phyloP scores from a whole-genome alignment of 2,329 filamentous ascomycete genomes.

The Herpotrichia juniperi region DNA sequence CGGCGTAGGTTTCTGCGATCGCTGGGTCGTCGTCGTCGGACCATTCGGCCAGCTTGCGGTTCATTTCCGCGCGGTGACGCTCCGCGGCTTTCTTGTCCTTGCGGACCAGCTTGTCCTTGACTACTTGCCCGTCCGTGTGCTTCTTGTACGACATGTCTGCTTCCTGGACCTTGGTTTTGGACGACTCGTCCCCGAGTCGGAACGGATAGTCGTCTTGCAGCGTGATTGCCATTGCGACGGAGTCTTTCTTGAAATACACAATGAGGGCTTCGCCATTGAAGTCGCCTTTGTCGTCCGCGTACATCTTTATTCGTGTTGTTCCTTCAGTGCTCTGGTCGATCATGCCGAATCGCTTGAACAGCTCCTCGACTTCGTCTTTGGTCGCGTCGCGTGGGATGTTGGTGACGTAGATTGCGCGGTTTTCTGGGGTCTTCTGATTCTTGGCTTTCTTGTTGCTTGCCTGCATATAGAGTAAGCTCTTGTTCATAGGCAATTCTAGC shows the following conservation, averaged over 20 bases:
- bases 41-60: conserved; percentile 64
- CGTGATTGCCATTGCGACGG: conserved; percentile 83
- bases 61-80: conserved; percentile 86
- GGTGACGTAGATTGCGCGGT: conserved; percentile 92
- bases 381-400: conserved; percentile 82
- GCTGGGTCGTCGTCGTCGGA: conserved; percentile 74
- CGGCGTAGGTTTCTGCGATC: conserved; percentile 44
- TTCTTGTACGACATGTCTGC: conserved; percentile 94
- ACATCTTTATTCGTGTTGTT: conserved; percentile 89
- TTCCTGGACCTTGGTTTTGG: conserved; percentile 75
- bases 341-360: conserved; percentile 90
- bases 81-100: conserved; percentile 89
- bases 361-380: conserved; percentile 77
- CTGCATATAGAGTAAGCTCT: conserved; percentile 51
- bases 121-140: conserved; percentile 66
- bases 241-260: conserved; percentile 94
- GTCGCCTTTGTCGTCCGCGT: conserved; percentile 76
- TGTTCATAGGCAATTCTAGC: no score
- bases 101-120: conserved; percentile 58
- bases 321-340: conserved; percentile 93
- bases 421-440: conserved; percentile 58
- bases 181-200: conserved; percentile 61
- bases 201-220: conserved; percentile 84
- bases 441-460: conserved; percentile 35
- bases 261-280: conserved; percentile 95